phyloP scores from a whole-genome alignment of 352 stramenopile genomes.

The Pythium diclinum region DNA sequence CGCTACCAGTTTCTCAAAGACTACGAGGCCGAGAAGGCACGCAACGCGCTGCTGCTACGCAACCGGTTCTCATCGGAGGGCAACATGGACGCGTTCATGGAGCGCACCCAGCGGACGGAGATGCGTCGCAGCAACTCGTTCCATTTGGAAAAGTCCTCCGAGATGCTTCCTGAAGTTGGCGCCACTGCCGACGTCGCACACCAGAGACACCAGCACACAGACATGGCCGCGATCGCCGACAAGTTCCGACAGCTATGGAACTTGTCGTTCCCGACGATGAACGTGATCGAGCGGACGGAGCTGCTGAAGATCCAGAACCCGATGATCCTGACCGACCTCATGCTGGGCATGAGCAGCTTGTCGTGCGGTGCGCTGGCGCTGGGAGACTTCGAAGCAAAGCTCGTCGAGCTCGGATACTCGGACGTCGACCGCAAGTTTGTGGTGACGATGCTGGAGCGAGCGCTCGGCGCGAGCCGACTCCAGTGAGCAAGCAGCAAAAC shows the following conservation, averaged over 20 bases:
- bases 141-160: constrained; percentile 37
- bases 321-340: constrained; percentile 66
- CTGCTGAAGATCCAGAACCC: constrained; percentile 64
- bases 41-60: constrained; percentile 29
- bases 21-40: constrained; percentile 19
- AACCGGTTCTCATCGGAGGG: constrained; percentile 59
- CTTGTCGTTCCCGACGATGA: constrained; percentile 72
- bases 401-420: constrained; percentile 62
- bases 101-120: constrained; percentile 28
- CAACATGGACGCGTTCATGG: constrained; percentile 36
- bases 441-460: constrained; percentile 47
- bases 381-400: constrained; percentile 47
- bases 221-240: constrained; percentile 17
- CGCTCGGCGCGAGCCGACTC: constrained; percentile 10
- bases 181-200: not conserved
- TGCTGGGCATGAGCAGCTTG: constrained; percentile 80
- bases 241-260: constrained; percentile 79
- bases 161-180: constrained; percentile 22
- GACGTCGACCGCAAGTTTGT: constrained; percentile 55
- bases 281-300: constrained; percentile 52
- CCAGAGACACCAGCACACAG: not conserved
- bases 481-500: constrained; percentile 7
- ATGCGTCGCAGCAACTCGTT: constrained; percentile 47
- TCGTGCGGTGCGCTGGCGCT: constrained; percentile 60
- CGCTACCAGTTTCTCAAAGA: constrained; percentile 27